These are phyloP conservation scores for Talaromyces rugulosus DNA, from an alignment of 2,329 filamentous ascomycete species.

Conservation along the genomic window DNA sequence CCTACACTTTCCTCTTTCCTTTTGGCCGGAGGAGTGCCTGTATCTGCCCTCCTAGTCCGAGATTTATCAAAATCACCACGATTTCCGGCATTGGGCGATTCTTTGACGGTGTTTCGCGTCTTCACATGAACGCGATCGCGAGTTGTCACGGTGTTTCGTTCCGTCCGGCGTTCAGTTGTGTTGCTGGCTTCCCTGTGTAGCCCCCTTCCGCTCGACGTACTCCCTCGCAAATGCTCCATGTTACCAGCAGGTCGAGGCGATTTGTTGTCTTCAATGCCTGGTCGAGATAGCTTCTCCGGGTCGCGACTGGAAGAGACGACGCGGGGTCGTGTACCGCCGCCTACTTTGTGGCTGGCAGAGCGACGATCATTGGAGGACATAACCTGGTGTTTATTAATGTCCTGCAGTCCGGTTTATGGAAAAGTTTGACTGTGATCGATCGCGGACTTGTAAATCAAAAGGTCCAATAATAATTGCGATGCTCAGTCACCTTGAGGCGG, in stretches of 20 bases:
- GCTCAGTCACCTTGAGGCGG: neutral
- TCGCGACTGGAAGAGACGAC: conserved; percentile 38
- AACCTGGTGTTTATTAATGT: conserved; percentile 20
- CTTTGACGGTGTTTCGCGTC: conserved; percentile 55
- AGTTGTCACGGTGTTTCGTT: conserved; percentile 52
- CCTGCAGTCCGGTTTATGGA: neutral
- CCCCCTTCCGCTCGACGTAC: conserved; percentile 29
- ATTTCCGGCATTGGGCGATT: conserved; percentile 28
- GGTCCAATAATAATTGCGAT: neutral
- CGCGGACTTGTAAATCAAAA: conserved; percentile 2
- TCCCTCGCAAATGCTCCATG: conserved; percentile 29
- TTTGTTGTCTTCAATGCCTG: conserved; percentile 25
- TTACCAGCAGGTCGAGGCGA: conserved; percentile 28
- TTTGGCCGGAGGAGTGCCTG: conserved; percentile 20
- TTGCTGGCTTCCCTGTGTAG: conserved; percentile 29
- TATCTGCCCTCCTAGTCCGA: conserved; percentile 26
- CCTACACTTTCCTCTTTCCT: conserved; percentile 30
- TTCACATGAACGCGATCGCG: conserved; percentile 60
- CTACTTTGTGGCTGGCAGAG: conserved; percentile 29
- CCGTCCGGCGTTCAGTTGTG: conserved; percentile 36
- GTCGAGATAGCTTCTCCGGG: conserved; percentile 14
- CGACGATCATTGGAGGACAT: conserved; percentile 40
- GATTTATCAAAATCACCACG: conserved; percentile 32
- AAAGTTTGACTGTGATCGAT: neutral
- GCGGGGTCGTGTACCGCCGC: conserved; percentile 34